Conservation (phyloP, 140 eudicot genomes). For the Flaveria floridana region DNA sequence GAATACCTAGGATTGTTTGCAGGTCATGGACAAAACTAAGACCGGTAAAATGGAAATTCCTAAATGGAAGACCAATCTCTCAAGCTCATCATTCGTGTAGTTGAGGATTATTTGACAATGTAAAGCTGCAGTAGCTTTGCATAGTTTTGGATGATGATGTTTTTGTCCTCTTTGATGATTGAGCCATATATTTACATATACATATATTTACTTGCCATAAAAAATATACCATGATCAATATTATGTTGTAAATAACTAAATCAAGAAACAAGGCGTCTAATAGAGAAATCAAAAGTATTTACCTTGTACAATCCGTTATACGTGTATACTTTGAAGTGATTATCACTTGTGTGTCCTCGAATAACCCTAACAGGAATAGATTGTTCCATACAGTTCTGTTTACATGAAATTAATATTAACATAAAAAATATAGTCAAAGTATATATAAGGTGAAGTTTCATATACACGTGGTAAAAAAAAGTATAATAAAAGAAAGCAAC, state of each 20-base stretch:
- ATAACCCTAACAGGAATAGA: conserved; percentile 48
- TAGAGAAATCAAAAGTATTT: conserved; percentile 17
- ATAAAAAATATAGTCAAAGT: not conserved
- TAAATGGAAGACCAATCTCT: too few relatives aligned
- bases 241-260: not conserved
- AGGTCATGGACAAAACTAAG: too few relatives aligned
- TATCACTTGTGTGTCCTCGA: conserved; percentile 31
- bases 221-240: conserved; percentile 15
- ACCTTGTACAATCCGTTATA: conserved; percentile 42
- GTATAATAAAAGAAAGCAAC: not conserved
- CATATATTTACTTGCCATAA: not conserved
- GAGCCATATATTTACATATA: too few relatives aligned
- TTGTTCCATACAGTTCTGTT: conserved; percentile 50
- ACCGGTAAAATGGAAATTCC: too few relatives aligned
- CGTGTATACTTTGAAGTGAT: conserved; percentile 27
- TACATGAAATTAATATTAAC: not conserved
- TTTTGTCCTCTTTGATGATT: too few relatives aligned
- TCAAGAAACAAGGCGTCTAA: not conserved
- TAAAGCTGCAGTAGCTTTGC: too few relatives aligned
- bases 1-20: too few relatives aligned
- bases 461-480: not conserved
- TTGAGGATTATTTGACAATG: too few relatives aligned
- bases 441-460: not conserved
- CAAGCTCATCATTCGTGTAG: too few relatives aligned
- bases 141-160: too few relatives aligned